Evolutionary conservation across 306 rosid species (phyloP).

Genomic region (Heteromeles arbutifolia): DNA sequence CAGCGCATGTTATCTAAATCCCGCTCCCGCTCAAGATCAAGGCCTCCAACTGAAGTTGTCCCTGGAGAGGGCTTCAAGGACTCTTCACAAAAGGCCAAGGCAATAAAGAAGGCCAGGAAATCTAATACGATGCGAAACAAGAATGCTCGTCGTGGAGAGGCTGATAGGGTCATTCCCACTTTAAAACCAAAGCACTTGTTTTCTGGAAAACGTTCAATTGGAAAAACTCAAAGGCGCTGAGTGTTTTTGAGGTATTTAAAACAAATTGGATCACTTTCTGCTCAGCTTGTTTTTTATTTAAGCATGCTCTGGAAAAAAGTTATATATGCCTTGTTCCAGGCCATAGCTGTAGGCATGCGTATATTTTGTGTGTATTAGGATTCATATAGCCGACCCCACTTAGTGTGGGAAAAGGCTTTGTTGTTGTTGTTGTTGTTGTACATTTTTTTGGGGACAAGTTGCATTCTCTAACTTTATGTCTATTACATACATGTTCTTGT

Average conservation of each 20-base stretch:
- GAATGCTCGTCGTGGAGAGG: conserved; percentile 82
- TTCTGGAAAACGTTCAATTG: conserved; percentile 69
- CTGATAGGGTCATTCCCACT: conserved; percentile 80
- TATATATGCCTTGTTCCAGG: background rate
- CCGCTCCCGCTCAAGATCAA: conserved; percentile 49
- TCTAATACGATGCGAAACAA: conserved; percentile 69
- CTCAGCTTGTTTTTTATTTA: background rate
- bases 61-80: conserved; percentile 88
- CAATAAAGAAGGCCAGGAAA: conserved; percentile 51
- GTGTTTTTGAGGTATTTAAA: conserved; percentile 14
- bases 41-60: conserved; percentile 56
- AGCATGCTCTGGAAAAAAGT: background rate
- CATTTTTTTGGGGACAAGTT: background rate
- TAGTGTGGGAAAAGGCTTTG: no score
- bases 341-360: background rate
- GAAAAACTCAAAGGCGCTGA: conserved; percentile 76
- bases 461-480: background rate
- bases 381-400: no score
- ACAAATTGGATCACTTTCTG: background rate
- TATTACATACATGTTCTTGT: background rate
- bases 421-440: no score
- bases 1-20: conserved; percentile 46
- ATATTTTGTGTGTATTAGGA: background rate
- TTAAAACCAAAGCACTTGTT: conserved; percentile 74
- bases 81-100: conserved; percentile 64